Conservation (phyloP, 805 yeast genomes). For the Candida nitratophila region DNA sequence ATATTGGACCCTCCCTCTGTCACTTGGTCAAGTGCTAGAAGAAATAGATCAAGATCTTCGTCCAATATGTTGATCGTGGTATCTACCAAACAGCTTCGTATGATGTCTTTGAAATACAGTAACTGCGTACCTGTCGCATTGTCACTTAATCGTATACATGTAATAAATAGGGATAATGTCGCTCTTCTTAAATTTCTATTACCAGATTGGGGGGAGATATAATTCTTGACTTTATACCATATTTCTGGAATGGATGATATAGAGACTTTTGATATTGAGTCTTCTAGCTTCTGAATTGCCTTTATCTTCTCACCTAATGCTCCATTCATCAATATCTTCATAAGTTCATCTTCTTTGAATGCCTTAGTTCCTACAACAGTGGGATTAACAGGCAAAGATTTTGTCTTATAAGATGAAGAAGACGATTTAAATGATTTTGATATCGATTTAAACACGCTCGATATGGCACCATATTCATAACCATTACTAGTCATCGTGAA, state of each 20-base stretch:
- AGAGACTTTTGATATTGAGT: constrained; percentile 42
- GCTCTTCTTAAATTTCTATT: constrained; percentile 33
- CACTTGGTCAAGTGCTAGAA: constrained; percentile 43
- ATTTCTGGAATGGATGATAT: constrained; percentile 61
- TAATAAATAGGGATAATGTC: constrained; percentile 44
- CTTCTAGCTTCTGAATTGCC: constrained; percentile 45
- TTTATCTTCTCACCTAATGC: constrained; percentile 29
- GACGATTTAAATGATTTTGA: constrained; percentile 17
- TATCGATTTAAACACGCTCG: constrained; percentile 18
- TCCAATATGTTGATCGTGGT: constrained; percentile 41
- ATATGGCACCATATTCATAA: constrained; percentile 1
- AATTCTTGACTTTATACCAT: constrained; percentile 62
- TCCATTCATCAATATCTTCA: constrained; percentile 14
- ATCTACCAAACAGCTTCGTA: constrained; percentile 35
- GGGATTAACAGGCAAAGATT: constrained; percentile 16
- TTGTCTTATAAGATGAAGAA: constrained; percentile 4
- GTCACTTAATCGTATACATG: constrained; percentile 52
- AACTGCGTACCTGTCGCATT: constrained; percentile 40
- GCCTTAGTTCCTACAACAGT: constrained; percentile 22
- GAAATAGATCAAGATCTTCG: constrained; percentile 27
- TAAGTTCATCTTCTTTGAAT: constrained; percentile 13
- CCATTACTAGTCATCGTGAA: not conserved
- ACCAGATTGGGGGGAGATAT: constrained; percentile 32
- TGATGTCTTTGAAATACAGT: constrained; percentile 55
- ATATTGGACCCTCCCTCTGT: constrained; percentile 29